A percentile compares a stretch with the other conserved stretches of the same genome.
Evolutionary conservation across 768 basidiomycete genomes (phyloP).

Genomic region (Pluteus cervinus): DNA sequence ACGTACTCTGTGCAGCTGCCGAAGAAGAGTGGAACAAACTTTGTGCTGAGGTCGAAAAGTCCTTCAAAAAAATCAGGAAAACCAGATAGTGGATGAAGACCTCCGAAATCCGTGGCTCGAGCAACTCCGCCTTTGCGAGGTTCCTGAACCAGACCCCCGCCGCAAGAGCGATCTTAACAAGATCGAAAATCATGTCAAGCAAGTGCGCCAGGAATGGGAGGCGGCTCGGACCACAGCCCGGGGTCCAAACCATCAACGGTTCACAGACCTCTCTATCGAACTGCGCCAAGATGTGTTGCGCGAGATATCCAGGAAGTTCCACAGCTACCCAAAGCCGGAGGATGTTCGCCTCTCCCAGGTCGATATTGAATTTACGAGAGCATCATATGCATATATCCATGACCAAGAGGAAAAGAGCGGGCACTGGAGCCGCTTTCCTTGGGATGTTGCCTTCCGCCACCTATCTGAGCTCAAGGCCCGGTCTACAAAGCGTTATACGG

Average conservation of each 20-base stretch:
- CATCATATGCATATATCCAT: constrained; percentile 50
- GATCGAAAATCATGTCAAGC: constrained; percentile 36
- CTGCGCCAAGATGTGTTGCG: constrained; percentile 49
- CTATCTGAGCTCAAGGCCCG: constrained; percentile 46
- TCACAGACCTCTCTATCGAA: constrained; percentile 36
- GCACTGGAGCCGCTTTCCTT: constrained; percentile 31
- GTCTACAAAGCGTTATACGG: too few relatives aligned
- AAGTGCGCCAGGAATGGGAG: constrained; percentile 18
- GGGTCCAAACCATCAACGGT: constrained; percentile 17
- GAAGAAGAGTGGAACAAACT: constrained; percentile 10
- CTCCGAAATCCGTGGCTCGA: constrained; percentile 32
- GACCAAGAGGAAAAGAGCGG: constrained; percentile 14
- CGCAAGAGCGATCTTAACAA: constrained; percentile 27
- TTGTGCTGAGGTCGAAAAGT: constrained; percentile 12
- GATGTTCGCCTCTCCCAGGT: constrained; percentile 24
- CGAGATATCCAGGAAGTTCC: constrained; percentile 37
- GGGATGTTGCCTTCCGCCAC: constrained; percentile 47
- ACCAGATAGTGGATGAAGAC: constrained; percentile 14
- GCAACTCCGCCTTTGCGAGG: constrained; percentile 18
- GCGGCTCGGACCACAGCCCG: too few relatives aligned
- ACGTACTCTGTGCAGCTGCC: constrained; percentile 13
- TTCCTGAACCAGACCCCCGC: constrained; percentile 11
- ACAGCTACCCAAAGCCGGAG: constrained; percentile 15
- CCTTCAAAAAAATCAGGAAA: constrained; percentile 11
- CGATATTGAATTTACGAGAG: constrained; percentile 32